Evolutionary conservation across 1,139 yeast species (phyloP), one percentile per base, ranked within the genome.

Genomic region (Zygotorulaspora mrakii): DNA sequence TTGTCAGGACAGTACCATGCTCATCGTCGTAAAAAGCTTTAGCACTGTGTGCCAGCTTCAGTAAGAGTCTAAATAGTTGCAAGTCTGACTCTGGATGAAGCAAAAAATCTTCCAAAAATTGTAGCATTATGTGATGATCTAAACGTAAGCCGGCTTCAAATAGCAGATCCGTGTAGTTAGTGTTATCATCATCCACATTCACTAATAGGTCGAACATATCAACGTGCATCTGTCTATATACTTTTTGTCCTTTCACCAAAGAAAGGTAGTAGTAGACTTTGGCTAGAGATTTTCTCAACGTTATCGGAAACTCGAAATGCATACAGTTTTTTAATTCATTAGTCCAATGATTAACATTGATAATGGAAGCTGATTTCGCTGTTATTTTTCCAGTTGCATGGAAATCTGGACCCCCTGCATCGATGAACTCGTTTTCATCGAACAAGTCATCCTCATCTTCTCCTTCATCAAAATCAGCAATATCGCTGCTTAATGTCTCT

Each of bases 291-390:
- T 79, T 70, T 42, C 91, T 71, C 33, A 80, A 66, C 2, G 69
- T 57, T 13, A 87, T 54, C 0, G 98, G 97, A 70, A 91, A 73
- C 40, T 82, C 85, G 54, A 84, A 81, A 59, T 87, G 87, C 46
- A 88, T 65, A 78, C 96, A 84, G 31, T 84, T 81, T 42, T 79
- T 73, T 48, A 91, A 71, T 59, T 88, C 96, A 43, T 85, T 81
- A 0, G 96, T 84, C 96, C 96, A 89, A 46, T 84, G 86, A 40
- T 82, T 74, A 7, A 86, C 82, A 30, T 82, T 76, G 7, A 84
- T 79, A 4, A 84, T 81, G 0, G 91, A 79, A 1, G 94, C 84
- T 0, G 86, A 78, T 50, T 75, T 73, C 3, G 83, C 79, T 3
- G 81, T 71, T 11, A 77, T 72, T 48, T 79, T 79, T 45, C 80